Percentiles rank a stretch among this genome's conserved stretches.
Evolutionary conservation across 768 basidiomycete species (phyloP).

Genomic region (Naganishia vaughanmartiniae): DNA sequence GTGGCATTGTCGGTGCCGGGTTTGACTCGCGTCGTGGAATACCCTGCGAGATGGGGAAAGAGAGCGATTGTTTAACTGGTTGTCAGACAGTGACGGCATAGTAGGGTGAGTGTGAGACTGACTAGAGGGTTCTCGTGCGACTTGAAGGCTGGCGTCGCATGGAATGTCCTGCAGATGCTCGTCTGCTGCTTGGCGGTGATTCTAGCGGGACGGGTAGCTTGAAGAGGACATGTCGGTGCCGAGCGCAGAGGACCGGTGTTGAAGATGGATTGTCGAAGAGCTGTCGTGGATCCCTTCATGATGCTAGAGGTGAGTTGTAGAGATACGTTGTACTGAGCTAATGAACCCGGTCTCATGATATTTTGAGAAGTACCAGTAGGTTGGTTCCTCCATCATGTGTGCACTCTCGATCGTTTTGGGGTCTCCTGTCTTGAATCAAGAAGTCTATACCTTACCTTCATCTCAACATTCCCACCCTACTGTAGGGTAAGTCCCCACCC

Average conservation of each 20-base stretch:
- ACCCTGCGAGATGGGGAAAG: constrained; percentile 35
- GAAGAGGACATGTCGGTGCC: not conserved
- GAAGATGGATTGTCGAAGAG: not conserved
- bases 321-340: not conserved
- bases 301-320: not conserved
- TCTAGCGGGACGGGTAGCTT: not conserved
- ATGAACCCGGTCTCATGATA: too few relatives aligned
- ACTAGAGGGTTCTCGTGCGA: constrained; percentile 52
- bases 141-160: constrained; percentile 8
- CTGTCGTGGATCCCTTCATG: not conserved
- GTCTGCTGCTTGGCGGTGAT: not conserved
- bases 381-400: too few relatives aligned
- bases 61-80: not conserved
- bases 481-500: too few relatives aligned
- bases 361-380: too few relatives aligned
- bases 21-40: constrained; percentile 52
- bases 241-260: not conserved
- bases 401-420: too few relatives aligned
- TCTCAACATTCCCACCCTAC: too few relatives aligned
- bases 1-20: constrained; percentile 55
- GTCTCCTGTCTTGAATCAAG: too few relatives aligned
- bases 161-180: not conserved
- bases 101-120: constrained; percentile 11
- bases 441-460: too few relatives aligned
- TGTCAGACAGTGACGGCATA: not conserved